These are phyloP conservation scores for Chondrostereum purpureum DNA, from an alignment of 1,284 basidiomycete species.

Conservation along the genomic window DNA sequence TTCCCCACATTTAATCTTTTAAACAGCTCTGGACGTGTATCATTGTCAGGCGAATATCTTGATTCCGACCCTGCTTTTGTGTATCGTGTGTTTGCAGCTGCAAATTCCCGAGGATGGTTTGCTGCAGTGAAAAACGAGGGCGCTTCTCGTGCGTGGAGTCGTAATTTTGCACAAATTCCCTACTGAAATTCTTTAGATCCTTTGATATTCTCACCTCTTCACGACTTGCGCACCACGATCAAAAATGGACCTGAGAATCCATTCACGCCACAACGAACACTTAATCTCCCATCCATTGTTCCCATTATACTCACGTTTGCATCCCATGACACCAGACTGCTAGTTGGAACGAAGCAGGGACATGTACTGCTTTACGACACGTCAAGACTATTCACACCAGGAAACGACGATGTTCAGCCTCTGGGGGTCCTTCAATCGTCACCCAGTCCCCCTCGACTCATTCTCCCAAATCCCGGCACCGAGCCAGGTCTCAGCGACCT, in stretches of 20 bases:
- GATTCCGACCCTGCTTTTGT: slow-evolving; percentile 31
- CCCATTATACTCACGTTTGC: slow-evolving; percentile 52
- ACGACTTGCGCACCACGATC: slow-evolving; percentile 43
- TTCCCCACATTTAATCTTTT: slow-evolving; percentile 38
- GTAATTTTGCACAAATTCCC: background rate
- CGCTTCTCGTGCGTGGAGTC: slow-evolving; percentile 29
- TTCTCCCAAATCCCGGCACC: slow-evolving; percentile 58
- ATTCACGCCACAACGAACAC: slow-evolving; percentile 42
- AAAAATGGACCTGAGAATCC: slow-evolving; percentile 30
- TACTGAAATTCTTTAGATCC: slow-evolving; percentile 29
- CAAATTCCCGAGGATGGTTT: slow-evolving; percentile 61
- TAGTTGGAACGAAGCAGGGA: slow-evolving; percentile 55
- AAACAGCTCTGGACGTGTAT: slow-evolving; percentile 55
- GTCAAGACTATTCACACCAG: slow-evolving; percentile 37
- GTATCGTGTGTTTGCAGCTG: slow-evolving; percentile 45
- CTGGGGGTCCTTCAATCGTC: slow-evolving; percentile 41
- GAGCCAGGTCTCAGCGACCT: slow-evolving; percentile 47
- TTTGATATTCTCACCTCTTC: slow-evolving; percentile 53
- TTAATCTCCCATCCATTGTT: slow-evolving; percentile 35
- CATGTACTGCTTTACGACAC: slow-evolving; percentile 54
- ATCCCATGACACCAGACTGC: slow-evolving; percentile 47
- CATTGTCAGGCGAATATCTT: slow-evolving; percentile 46
- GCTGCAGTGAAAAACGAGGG: slow-evolving; percentile 42
- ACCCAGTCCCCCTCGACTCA: slow-evolving; percentile 40
- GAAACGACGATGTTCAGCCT: slow-evolving; percentile 36